These are phyloP conservation scores for Geotrichum candidum DNA, from an alignment of 1,139 yeast species.

Conservation along the genomic window DNA sequence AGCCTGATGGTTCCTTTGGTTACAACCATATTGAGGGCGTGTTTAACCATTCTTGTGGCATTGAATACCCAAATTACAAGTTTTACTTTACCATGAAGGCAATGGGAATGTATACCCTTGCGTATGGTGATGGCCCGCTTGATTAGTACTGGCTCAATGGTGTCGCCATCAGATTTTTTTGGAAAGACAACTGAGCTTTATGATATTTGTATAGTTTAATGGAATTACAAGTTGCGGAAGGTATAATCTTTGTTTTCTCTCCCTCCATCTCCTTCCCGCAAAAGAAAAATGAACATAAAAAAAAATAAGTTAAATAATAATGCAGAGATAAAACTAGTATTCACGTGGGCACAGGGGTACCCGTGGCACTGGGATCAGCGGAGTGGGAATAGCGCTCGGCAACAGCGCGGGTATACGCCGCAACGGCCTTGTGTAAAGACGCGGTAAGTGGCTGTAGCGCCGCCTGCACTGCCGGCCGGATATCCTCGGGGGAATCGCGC, in stretches of 20 bases:
- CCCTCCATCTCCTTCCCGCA: not conserved
- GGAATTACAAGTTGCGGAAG: too few species aligned
- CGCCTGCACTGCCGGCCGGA: slow-evolving; percentile 8
- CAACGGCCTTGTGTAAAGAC: slow-evolving; percentile 16
- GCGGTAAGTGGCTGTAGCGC: slow-evolving; percentile 16
- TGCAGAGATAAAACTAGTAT: not conserved
- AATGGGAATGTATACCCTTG: slow-evolving; percentile 58
- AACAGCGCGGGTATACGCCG: slow-evolving; percentile 15
- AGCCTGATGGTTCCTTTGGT: slow-evolving; percentile 74
- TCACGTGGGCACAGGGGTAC: not conserved
- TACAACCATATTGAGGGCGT: slow-evolving; percentile 91
- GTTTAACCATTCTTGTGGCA: slow-evolving; percentile 87
- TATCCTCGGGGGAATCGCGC: slow-evolving; percentile 23
- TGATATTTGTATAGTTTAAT: too few species aligned
- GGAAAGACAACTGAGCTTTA: too few species aligned
- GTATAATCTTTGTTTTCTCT: not conserved
- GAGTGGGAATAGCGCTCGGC: slow-evolving; percentile 2
- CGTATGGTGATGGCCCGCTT: slow-evolving; percentile 21
- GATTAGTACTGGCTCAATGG: not conserved
- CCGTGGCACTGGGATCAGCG: not conserved
- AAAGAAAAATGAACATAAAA: not conserved
- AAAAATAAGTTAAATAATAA: not conserved
- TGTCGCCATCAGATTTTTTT: not conserved
- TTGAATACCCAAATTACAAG: slow-evolving; percentile 91
- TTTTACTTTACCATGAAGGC: slow-evolving; percentile 91